Conservation (phyloP, 2,329 filamentous ascomycete species). For the Chalaropsis thielavioides region DNA sequence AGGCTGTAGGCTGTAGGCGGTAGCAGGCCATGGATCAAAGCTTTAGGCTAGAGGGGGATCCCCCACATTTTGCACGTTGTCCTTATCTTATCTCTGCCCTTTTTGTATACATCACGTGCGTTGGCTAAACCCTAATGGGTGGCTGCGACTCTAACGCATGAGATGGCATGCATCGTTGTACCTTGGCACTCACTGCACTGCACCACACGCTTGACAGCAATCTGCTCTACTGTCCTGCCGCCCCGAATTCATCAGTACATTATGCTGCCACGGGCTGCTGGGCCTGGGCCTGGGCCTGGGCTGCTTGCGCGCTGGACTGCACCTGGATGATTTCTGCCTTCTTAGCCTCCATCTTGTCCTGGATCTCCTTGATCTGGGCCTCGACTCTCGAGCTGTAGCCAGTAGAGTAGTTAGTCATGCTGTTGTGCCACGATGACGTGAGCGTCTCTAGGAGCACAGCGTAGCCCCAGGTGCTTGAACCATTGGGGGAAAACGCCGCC, state of each 20-base stretch:
- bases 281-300: constrained; percentile 16
- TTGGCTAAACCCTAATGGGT: too few species aligned
- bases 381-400: constrained; percentile 26
- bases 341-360: constrained; percentile 44
- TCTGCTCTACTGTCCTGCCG: neutral
- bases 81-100: neutral
- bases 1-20: too few species aligned
- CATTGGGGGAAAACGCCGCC: neutral
- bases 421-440: neutral
- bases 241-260: neutral
- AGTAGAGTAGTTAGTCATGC: constrained; percentile 16
- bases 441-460: neutral
- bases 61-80: neutral
- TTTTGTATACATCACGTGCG: too few species aligned
- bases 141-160: too few species aligned
- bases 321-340: constrained; percentile 45
- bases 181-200: neutral
- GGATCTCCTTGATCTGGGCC: constrained; percentile 38
- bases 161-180: too few species aligned
- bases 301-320: constrained; percentile 36
- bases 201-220: too few species aligned
- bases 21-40: neutral
- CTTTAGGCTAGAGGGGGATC: neutral
- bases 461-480: neutral
- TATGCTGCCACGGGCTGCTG: constrained; percentile 6